Evolutionary conservation across 495 filamentous ascomycete genomes (phyloP), one percentile per base, ranked within the genome.

Genomic region (Penicillium bialowiezense): DNA sequence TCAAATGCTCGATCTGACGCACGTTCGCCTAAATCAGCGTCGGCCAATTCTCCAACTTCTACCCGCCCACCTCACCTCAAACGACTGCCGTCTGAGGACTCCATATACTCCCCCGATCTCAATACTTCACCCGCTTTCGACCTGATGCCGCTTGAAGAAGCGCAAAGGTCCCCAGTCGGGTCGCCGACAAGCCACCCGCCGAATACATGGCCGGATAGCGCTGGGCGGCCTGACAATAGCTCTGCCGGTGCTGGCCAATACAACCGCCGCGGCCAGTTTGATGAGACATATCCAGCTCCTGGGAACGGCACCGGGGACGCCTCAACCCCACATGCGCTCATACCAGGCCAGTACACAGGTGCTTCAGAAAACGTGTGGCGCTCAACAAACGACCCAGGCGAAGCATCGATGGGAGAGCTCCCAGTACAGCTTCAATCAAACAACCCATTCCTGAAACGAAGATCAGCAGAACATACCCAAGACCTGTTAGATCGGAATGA

Each of bases 91-190:
- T 68, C 69, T 7, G 50, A 64, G 44, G 68, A 72, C 23, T 68
- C 68, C 6, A 59, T 75, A 37, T 74, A 68, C 35, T 73, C 68
- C 3, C 71, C 71, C 18, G 68, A 74, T 44, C 62, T 73, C 48
- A 66, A 72, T 40, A 75, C 68, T 4, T 74, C 71, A 0, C 71
- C 69, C 3, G 69, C 71, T 0, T 73, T 75, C 35, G 68, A 71
- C 36, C 54, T 73, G 33, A 75, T 73, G 72, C 63, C 71, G 7
- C 48, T 74, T 12, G 69, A 75, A 46, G 61, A 75, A 35, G 70
- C 72, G 1, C 72, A 74, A 44, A 65, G 59, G 51, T 73, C 72
- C 3, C 72, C 71, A 34, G 59, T 69, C 20, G 64, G 61, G 41
- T 60, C 63, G 9, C 59, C 69, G 23, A 45, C 59, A 41, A 60